Evolutionary conservation across 345 rosid genomes (phyloP).

Genomic region (Raphanus raphanistrum): DNA sequence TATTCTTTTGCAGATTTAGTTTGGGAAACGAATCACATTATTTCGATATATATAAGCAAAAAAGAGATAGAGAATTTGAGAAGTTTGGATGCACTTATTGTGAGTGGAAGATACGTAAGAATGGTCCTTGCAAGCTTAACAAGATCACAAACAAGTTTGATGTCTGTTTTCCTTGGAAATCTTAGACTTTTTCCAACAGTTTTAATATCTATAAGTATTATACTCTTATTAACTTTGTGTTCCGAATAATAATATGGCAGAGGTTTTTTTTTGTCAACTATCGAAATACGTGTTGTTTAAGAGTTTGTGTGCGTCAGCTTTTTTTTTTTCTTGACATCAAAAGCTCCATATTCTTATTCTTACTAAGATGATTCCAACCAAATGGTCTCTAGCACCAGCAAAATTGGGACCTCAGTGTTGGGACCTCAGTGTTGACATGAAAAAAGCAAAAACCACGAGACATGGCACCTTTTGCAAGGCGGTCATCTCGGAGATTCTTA

Average conservation of each 20-base stretch:
- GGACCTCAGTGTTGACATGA: too few species aligned
- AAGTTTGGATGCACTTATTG: neutral
- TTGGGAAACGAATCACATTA: neutral
- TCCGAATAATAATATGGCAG: neutral
- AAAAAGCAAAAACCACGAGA: too few species aligned
- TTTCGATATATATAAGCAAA: neutral
- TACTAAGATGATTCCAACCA: too few species aligned
- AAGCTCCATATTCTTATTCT: too few species aligned
- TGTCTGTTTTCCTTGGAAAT: conserved; percentile 8
- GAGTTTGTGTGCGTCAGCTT: neutral
- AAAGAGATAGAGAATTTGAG: neutral
- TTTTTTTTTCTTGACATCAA: too few species aligned
- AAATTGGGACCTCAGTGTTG: too few species aligned
- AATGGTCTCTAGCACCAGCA: too few species aligned
- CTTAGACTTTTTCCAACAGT: neutral
- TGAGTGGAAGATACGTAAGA: conserved; percentile 9
- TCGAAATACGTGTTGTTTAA: neutral
- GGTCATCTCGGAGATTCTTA: too few species aligned
- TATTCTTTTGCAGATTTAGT: conserved; percentile 9
- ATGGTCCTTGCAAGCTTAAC: conserved; percentile 18
- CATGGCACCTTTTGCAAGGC: too few species aligned
- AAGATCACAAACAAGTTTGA: neutral
- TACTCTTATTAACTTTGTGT: neutral
- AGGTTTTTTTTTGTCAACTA: neutral
- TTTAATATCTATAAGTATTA: neutral